phyloP scores from a whole-genome alignment of 352 stramenopile species.

The Phytophthora quininea region DNA sequence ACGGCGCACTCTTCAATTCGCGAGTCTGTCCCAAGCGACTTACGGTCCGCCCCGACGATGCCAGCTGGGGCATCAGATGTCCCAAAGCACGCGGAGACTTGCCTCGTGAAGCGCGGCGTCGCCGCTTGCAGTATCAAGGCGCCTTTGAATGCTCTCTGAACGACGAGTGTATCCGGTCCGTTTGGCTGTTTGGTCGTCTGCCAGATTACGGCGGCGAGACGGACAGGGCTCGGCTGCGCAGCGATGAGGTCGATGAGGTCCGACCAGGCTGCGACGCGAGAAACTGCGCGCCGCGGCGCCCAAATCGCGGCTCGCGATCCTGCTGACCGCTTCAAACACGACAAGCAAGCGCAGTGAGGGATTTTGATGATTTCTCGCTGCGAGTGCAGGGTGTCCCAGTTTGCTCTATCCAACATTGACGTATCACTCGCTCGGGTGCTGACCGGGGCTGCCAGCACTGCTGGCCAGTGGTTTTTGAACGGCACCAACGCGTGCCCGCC shows the following conservation, averaged over 20 bases:
- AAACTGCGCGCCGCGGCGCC: neutral
- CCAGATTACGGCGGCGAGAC: neutral
- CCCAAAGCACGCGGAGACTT: neutral
- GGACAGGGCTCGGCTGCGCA: neutral
- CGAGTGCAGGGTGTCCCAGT: too few species aligned
- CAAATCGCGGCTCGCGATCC: neutral
- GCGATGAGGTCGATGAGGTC: neutral
- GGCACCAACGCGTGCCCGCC: too few species aligned
- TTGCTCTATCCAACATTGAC: too few species aligned
- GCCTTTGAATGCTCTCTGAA: neutral
- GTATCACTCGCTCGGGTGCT: too few species aligned
- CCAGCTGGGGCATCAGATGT: constrained; percentile 18
- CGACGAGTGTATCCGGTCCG: neutral
- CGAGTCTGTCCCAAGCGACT: neutral
- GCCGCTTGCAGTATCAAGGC: constrained; percentile 20
- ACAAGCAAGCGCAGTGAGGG: neutral
- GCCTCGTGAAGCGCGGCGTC: neutral
- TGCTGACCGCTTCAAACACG: neutral
- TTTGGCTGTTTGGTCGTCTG: neutral
- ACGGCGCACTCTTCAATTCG: neutral
- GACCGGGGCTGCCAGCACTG: too few species aligned
- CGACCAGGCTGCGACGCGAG: neutral
- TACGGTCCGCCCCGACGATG: constrained; percentile 22
- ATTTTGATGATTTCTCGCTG: too few species aligned
- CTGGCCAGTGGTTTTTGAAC: too few species aligned